Base-by-base conservation (phyloP, 768 basidiomycete genomes). In the Hypholoma fasciculare region DNA sequence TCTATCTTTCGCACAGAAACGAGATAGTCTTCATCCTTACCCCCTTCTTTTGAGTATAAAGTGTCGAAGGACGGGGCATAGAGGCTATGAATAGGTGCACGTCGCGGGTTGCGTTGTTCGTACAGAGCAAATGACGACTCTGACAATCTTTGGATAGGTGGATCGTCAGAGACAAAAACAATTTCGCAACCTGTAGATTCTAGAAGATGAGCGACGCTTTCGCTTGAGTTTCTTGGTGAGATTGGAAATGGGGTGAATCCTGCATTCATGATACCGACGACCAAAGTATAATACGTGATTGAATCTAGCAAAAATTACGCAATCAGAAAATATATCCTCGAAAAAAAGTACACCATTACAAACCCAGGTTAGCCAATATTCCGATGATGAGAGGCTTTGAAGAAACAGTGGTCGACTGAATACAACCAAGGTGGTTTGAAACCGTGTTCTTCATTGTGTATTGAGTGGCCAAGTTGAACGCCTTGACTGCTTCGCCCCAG, bases 221-320 rank as follows among this genome's bases (percentile, higher is more conserved):
- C 55, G 17, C 48, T 23, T 6, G 55, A 56, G 12, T 56, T 56
- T 13, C 55, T 38, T 1, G 47, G 38, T 0, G 55, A 56, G 4
- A 56, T 56, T 8, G 49, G 55, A 23, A 56, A 56, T 0, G 23
- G 34, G 8, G 49, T 50, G n/a, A 49, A 49, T 8, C 55, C 55
- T n/a, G 44, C 44, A n/a, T 50, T 49, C 55, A 56, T 56, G 23
- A 56, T 42, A 13, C 55, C 55, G 7, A 56, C 38, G 12, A 56
- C n/a, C 17, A 49, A 16, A 11, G 48, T 49, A 23, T 39, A 38
- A 40, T 49, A 56, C 12, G 55, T 56, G 13, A 50, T 49, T 6
- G 55, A 42, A 14, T 56, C 55, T 56, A 39, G 14, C 9, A 14
- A 23, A 23, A 23, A 2, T 23, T 23, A 23, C 23, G 23, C 23